Conservation (phyloP, 2,329 filamentous ascomycete species). For the Kalaharituber pfeilii region DNA sequence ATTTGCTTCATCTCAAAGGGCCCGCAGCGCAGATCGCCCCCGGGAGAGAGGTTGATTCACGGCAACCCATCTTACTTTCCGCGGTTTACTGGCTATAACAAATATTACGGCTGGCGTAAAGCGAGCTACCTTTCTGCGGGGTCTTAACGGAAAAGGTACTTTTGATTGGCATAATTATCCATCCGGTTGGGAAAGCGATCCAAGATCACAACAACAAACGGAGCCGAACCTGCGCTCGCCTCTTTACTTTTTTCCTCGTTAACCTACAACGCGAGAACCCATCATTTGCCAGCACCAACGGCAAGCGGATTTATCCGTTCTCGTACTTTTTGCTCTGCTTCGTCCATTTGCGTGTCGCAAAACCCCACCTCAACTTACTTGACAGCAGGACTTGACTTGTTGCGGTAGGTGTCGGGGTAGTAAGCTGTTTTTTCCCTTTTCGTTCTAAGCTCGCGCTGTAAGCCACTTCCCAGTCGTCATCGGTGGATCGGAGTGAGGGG, state of each 20-base stretch:
- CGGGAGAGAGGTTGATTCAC: neutral
- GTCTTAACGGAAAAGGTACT: neutral
- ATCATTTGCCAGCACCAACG: no score
- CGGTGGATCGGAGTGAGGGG: neutral
- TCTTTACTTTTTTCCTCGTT: neutral
- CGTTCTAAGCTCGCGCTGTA: neutral
- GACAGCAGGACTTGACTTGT: no score
- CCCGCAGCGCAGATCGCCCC: neutral
- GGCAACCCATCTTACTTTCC: neutral
- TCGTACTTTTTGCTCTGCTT: no score
- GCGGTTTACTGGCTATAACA: neutral
- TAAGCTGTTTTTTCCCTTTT: neutral
- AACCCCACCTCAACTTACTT: no score
- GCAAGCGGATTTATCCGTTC: no score
- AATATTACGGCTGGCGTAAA: neutral
- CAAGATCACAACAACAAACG: neutral
- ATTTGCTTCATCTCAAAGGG: neutral
- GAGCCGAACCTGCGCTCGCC: neutral
- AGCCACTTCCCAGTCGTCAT: neutral
- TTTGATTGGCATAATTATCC: neutral
- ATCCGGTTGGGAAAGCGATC: neutral
- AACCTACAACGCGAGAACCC: neutral
- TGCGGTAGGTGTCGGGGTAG: neutral
- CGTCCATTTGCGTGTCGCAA: no score
- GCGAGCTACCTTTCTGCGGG: neutral